Percentiles rank a stretch among this genome's conserved stretches.
phyloP scores from a whole-genome alignment of 768 basidiomycete genomes.

The Coprinellus aureogranulatus region DNA sequence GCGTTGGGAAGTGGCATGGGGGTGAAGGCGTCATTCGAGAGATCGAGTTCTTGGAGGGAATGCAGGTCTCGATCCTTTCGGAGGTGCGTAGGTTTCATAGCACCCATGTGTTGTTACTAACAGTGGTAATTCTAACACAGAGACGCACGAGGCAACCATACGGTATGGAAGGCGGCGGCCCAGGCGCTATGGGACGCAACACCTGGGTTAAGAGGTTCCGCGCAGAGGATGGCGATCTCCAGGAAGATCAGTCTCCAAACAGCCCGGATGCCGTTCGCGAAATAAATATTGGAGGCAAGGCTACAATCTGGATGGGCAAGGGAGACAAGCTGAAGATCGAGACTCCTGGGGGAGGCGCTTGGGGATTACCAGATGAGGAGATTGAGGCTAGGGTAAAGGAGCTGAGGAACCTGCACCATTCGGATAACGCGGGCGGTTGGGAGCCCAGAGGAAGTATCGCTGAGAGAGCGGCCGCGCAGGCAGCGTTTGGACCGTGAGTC shows the following conservation, averaged over 20 bases:
- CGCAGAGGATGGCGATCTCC: constrained; percentile 60
- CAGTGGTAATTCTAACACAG: constrained; percentile 32
- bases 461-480: constrained; percentile 61
- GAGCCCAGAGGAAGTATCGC: constrained; percentile 71
- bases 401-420: background rate
- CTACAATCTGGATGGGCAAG: constrained; percentile 83
- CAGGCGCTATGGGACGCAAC: constrained; percentile 72
- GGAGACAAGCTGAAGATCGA: constrained; percentile 79
- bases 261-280: constrained; percentile 37
- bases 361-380: constrained; percentile 52
- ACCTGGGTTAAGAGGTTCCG: constrained; percentile 81
- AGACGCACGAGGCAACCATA: constrained; percentile 84
- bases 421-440: constrained; percentile 47
- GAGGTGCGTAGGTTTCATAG: constrained; percentile 49
- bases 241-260: constrained; percentile 37
- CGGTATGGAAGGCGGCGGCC: constrained; percentile 77
- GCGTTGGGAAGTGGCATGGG: constrained; percentile 69
- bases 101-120: background rate
- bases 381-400: constrained; percentile 21
- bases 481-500: constrained; percentile 44
- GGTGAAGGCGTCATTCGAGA: constrained; percentile 85
- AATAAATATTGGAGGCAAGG: constrained; percentile 90
- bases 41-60: constrained; percentile 74
- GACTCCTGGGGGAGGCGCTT: constrained; percentile 90
- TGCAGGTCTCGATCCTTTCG: constrained; percentile 86